Evolutionary conservation across 805 yeast genomes (phyloP), one percentile per base, ranked within the genome.

Genomic region (Pichia kluyveri): DNA sequence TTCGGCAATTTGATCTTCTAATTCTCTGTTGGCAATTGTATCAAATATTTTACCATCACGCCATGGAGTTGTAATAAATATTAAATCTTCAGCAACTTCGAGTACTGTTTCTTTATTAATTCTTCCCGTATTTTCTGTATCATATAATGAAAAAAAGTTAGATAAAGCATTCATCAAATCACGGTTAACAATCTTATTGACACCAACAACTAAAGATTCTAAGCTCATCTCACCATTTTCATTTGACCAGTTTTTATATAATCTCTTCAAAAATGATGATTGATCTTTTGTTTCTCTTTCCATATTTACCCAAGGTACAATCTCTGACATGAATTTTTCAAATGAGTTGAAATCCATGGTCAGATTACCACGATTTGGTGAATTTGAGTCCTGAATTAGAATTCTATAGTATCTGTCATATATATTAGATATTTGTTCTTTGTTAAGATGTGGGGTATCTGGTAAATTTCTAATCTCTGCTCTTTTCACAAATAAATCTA

Each of bases 391-490:
- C 71, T 61, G 83, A 82, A 53, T 44, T 30, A 89, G 75, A 12
- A 86, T 82, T 34, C 79, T 77, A 59, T 90, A 88, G 63, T 81
- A 91, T 38, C 93, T 71, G 59, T 93, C 98, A 62, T 93, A 91
- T 6, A 89, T 70, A 47, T 83, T 77, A 4, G 88, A 79, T 17
- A 88, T 55, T 38, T 86, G 78, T 0, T 72, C 80, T 27, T 66
- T 70, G 4, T 72, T 62, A 34, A 91, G 66, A 59, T 84, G 77
- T 27, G 72, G 74, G 1, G 86, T 78, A 60, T 83, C 82, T 36
- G 95, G 91, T 47, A 91, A 69, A 63, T 88, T 90, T 55, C 99
- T 74, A 39, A 93, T 63, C 63, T 93, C 96, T 0, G 97, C 87
- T 49, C 96, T 75, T 65, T 91, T 93, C 36, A 93, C 95, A 69